Percentiles rank a stretch among this genome's conserved stretches.
phyloP scores from a whole-genome alignment of 208 protist species.

The Leptomonas pyrrhocoris region DNA sequence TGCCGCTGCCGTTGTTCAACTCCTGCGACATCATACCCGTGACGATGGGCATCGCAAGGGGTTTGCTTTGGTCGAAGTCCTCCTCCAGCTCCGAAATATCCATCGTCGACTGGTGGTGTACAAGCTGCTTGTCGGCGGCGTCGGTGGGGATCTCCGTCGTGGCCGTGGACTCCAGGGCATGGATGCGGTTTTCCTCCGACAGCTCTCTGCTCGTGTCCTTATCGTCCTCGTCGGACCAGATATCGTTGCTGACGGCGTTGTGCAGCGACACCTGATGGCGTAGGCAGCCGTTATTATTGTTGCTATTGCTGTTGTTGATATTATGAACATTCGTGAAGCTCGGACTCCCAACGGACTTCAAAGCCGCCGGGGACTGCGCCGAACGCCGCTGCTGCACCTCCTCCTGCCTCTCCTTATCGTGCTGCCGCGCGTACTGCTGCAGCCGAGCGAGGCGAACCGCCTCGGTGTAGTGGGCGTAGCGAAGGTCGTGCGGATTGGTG shows the following conservation, averaged over 20 bases:
- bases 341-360: background rate
- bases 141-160: background rate
- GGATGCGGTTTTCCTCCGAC: slow-evolving; percentile 7
- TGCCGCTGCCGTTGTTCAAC: background rate
- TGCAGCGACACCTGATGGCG: background rate
- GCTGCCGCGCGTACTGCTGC: slow-evolving; percentile 15
- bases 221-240: slow-evolving; percentile 18
- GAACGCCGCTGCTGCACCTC: slow-evolving; percentile 10
- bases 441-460: slow-evolving; percentile 25
- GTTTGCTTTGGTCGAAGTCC: slow-evolving; percentile 14
- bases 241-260: background rate
- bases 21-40: background rate
- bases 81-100: slow-evolving; percentile 26
- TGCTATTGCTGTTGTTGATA: slow-evolving; percentile 2
- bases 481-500: slow-evolving; percentile 64
- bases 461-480: slow-evolving; percentile 39
- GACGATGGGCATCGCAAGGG: slow-evolving; percentile 4
- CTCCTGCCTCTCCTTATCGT: slow-evolving; percentile 5
- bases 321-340: slow-evolving; percentile 1
- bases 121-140: background rate
- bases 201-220: background rate
- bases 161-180: background rate
- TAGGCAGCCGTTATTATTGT: background rate
- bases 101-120: slow-evolving; percentile 14
- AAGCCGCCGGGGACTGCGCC: slow-evolving; percentile 5